Evolutionary conservation across 2,329 filamentous ascomycete genomes (phyloP).

Genomic region (Mycosphaerella sp.): DNA sequence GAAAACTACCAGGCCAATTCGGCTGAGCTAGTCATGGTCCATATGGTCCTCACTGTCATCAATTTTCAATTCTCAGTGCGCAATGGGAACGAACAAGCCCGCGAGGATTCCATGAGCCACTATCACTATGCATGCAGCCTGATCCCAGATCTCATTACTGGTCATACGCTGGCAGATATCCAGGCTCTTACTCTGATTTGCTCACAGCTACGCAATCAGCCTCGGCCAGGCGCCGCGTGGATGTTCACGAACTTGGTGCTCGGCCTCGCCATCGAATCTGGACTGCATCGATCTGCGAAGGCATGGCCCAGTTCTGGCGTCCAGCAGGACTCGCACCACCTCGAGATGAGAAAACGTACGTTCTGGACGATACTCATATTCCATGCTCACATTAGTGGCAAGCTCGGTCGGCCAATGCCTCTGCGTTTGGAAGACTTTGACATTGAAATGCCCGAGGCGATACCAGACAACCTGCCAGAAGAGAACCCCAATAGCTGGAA

Average conservation of each 20-base stretch:
- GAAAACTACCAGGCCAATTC: constrained; percentile 58
- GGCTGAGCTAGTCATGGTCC: constrained; percentile 63
- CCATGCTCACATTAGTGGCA: constrained; percentile 63
- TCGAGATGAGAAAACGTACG: constrained; percentile 70
- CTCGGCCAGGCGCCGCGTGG: constrained; percentile 70
- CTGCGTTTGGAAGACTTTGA: constrained; percentile 71
- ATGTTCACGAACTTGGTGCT: constrained; percentile 61
- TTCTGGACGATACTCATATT: constrained; percentile 69
- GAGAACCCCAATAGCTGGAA: constrained; percentile 46
- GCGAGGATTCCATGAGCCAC: constrained; percentile 65
- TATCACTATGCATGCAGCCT: constrained; percentile 69
- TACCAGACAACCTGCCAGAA: constrained; percentile 64
- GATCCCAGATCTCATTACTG: constrained; percentile 58
- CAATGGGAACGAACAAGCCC: constrained; percentile 54
- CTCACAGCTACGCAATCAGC: constrained; percentile 67
- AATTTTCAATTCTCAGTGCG: constrained; percentile 70
- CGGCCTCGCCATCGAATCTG: constrained; percentile 65
- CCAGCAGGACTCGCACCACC: constrained; percentile 55
- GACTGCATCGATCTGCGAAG: constrained; percentile 66
- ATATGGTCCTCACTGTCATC: constrained; percentile 74
- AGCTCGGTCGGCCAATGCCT: constrained; percentile 70
- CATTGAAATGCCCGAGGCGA: constrained; percentile 64
- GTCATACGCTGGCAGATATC: constrained; percentile 59
- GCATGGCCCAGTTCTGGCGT: constrained; percentile 47
- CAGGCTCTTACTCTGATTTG: constrained; percentile 70